Evolutionary conservation across 768 basidiomycete species (phyloP).

Genomic region (Paxillus involutus): DNA sequence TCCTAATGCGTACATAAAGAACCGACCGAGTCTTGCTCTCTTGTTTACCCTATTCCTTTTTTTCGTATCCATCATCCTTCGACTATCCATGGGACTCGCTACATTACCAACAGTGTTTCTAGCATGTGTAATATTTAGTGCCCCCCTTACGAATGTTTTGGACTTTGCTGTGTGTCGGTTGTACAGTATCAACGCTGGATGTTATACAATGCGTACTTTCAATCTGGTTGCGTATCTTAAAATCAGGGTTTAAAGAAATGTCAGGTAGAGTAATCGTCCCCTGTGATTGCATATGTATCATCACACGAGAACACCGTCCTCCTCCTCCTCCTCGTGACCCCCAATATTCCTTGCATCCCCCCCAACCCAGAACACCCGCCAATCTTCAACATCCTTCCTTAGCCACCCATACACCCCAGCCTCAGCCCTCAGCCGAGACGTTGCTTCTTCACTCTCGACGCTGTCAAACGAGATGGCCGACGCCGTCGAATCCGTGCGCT

Average conservation of each 20-base stretch:
- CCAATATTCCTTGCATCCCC: slow-evolving; percentile 42
- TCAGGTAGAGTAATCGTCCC: background rate
- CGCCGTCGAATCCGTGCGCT: slow-evolving; percentile 43
- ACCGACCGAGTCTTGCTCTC: background rate
- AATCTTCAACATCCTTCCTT: slow-evolving; percentile 70
- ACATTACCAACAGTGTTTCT: slow-evolving; percentile 23
- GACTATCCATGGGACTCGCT: slow-evolving; percentile 16
- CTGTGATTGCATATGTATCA: background rate
- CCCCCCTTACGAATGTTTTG: slow-evolving; percentile 18
- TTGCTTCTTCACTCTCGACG: slow-evolving; percentile 52
- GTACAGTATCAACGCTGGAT: slow-evolving; percentile 15
- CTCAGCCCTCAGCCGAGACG: slow-evolving; percentile 45
- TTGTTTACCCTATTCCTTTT: slow-evolving; percentile 8
- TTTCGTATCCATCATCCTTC: slow-evolving; percentile 17
- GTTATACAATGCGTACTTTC: slow-evolving; percentile 15
- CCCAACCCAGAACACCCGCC: slow-evolving; percentile 82
- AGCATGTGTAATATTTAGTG: slow-evolving; percentile 30
- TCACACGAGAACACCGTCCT: slow-evolving; percentile 30
- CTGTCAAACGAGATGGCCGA: slow-evolving; percentile 50
- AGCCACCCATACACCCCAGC: slow-evolving; percentile 81
- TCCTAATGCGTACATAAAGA: slow-evolving; percentile 15
- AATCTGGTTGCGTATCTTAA: background rate
- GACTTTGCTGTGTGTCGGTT: slow-evolving; percentile 17
- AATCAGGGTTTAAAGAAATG: background rate
- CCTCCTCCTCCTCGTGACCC: slow-evolving; percentile 27